Conservation (phyloP, 192 early-diverging fungal species). For the Backusella macrospora region DNA sequence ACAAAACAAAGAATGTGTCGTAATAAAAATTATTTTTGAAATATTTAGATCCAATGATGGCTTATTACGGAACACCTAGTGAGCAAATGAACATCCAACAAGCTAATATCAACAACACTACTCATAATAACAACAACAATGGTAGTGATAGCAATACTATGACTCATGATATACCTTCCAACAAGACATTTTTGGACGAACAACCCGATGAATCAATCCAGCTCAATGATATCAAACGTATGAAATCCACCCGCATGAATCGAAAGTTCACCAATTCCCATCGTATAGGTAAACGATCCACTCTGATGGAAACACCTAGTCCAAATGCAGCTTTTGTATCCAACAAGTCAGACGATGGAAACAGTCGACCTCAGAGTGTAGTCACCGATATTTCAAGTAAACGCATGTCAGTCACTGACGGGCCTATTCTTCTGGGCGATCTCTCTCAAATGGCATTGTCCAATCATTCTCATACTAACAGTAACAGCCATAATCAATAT, state of each 20-base stretch:
- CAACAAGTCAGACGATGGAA: slow-evolving; percentile 7
- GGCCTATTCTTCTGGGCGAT: background rate
- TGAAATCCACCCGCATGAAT: slow-evolving; percentile 57
- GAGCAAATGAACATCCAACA: slow-evolving; percentile 4
- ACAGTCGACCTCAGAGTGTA: background rate
- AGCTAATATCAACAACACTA: background rate
- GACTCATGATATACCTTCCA: slow-evolving; percentile 1
- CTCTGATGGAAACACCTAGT: slow-evolving; percentile 52
- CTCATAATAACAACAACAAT: background rate
- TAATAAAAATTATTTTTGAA: background rate
- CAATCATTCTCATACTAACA: background rate
- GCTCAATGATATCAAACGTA: slow-evolving; percentile 57
- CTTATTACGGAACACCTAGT: slow-evolving; percentile 16
- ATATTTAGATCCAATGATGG: slow-evolving; percentile 15
- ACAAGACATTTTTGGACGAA: slow-evolving; percentile 12
- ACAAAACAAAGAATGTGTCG: background rate
- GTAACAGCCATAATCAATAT: slow-evolving; percentile 11
- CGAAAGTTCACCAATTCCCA: slow-evolving; percentile 34
- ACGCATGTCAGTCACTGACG: background rate
- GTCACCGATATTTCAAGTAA: background rate
- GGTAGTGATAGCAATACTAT: background rate
- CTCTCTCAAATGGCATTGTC: background rate
- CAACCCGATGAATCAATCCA: slow-evolving; percentile 37
- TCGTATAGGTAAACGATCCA: slow-evolving; percentile 52
- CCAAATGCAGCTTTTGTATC: slow-evolving; percentile 31